phyloP scores from a whole-genome alignment of 2,329 filamentous ascomycete species.

The Penicillium brasilianum region DNA sequence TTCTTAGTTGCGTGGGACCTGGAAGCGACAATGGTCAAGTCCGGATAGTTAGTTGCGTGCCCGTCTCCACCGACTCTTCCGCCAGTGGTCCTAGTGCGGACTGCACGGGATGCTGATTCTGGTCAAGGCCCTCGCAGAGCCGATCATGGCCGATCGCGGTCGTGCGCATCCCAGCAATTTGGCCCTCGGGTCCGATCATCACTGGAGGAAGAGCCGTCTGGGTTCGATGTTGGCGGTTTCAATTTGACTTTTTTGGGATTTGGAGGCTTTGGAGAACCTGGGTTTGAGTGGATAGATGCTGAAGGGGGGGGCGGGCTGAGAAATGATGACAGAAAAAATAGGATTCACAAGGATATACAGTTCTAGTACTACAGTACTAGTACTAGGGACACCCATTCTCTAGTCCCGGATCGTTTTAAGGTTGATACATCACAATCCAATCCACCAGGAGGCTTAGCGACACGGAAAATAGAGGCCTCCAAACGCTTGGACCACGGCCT shows the following conservation, averaged over 20 bases:
- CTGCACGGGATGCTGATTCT: background rate
- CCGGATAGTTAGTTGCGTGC: background rate
- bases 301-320: background rate
- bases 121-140: conserved; percentile 3
- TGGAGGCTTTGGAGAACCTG: background rate
- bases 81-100: background rate
- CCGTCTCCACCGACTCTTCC: conserved; percentile 1
- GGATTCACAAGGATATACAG: too few relatives aligned
- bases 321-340: background rate
- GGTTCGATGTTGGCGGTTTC: background rate
- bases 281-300: background rate
- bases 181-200: conserved; percentile 25
- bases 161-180: conserved; percentile 23
- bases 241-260: background rate
- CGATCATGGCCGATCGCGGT: conserved; percentile 12
- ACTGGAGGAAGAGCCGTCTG: background rate
- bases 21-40: background rate
- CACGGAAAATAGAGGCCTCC: background rate
- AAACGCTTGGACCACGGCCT: conserved; percentile 8
- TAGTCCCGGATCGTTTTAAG: background rate
- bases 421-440: conserved; percentile 13
- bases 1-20: background rate
- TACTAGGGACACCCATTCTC: background rate
- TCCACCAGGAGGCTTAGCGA: background rate
- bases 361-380: too few relatives aligned